A percentile compares a stretch with the other conserved stretches of the same genome.
Evolutionary conservation across 2,329 filamentous ascomycete genomes (phyloP).

Genomic region (Dactylellina parvicollis): DNA sequence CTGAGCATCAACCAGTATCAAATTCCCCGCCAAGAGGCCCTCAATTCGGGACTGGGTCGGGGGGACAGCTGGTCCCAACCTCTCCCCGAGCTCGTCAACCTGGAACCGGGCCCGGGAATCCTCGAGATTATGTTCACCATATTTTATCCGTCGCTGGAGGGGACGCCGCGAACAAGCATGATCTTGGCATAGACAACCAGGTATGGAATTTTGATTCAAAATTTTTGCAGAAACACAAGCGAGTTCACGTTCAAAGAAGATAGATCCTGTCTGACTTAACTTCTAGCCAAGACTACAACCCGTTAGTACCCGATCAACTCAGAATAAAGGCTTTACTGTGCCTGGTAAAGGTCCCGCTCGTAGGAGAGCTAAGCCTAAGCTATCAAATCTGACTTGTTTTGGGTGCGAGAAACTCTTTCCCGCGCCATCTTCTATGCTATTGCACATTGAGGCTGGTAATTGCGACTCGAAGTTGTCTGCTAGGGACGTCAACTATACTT

Average conservation of each 20-base stretch:
- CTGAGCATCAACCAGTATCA: background rate
- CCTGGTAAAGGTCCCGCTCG: background rate
- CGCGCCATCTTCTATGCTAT: background rate
- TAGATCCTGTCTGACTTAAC: too few relatives aligned
- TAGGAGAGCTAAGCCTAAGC: background rate
- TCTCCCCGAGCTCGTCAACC: background rate
- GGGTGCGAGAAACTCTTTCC: conserved; percentile 5
- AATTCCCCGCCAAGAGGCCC: background rate
- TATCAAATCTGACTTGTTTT: background rate
- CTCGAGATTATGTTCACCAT: background rate
- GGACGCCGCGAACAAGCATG: background rate
- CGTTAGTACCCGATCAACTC: background rate
- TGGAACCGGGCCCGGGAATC: background rate
- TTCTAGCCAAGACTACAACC: too few relatives aligned
- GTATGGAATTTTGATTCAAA: too few relatives aligned
- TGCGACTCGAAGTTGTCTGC: conserved; percentile 11
- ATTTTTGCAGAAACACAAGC: too few relatives aligned
- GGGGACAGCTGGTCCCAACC: background rate
- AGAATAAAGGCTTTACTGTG: background rate
- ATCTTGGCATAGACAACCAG: too few relatives aligned
- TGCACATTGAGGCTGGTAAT: conserved; percentile 15
- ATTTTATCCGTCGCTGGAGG: background rate
- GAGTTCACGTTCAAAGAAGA: too few relatives aligned
- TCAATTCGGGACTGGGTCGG: background rate
- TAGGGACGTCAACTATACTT: conserved; percentile 22